Evolutionary conservation across 768 basidiomycete species (phyloP).

Genomic region (Lyophyllum semitale): DNA sequence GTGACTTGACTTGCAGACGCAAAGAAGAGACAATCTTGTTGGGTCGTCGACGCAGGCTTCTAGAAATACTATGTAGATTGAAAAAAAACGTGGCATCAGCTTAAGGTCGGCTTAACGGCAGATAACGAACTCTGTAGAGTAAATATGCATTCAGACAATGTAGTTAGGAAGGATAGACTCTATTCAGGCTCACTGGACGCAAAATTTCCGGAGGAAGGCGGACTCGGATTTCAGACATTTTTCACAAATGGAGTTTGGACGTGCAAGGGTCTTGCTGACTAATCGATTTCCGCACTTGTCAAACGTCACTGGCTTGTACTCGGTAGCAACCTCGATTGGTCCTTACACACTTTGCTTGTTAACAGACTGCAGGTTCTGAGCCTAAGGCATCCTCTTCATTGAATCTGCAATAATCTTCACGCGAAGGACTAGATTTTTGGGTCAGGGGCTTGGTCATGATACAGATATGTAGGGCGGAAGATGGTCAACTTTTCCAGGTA

Average conservation of each 20-base stretch:
- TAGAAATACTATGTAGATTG: slow-evolving; percentile 13
- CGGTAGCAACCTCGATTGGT: neutral
- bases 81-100: neutral
- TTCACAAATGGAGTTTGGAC: neutral
- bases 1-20: slow-evolving; percentile 10
- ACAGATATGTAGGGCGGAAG: slow-evolving; percentile 65
- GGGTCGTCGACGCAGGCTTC: slow-evolving; percentile 12
- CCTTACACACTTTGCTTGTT: neutral
- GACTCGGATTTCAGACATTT: neutral
- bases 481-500: slow-evolving; percentile 64
- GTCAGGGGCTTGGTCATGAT: slow-evolving; percentile 45
- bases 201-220: slow-evolving; percentile 11
- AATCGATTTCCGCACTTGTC: neutral
- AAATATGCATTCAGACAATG: no score
- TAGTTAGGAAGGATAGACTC: no score
- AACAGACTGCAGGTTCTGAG: neutral
- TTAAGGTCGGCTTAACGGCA: no score
- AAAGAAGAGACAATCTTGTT: slow-evolving; percentile 1
- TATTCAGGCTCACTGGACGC: slow-evolving; percentile 1
- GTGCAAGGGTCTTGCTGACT: neutral
- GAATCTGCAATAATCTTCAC: neutral
- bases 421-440: neutral
- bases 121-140: neutral
- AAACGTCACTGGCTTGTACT: neutral
- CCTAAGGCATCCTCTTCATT: neutral